Percentiles rank a stretch among this genome's conserved stretches.
phyloP scores from a whole-genome alignment of 768 basidiomycete genomes.

The Hemileccinum impolitum region DNA sequence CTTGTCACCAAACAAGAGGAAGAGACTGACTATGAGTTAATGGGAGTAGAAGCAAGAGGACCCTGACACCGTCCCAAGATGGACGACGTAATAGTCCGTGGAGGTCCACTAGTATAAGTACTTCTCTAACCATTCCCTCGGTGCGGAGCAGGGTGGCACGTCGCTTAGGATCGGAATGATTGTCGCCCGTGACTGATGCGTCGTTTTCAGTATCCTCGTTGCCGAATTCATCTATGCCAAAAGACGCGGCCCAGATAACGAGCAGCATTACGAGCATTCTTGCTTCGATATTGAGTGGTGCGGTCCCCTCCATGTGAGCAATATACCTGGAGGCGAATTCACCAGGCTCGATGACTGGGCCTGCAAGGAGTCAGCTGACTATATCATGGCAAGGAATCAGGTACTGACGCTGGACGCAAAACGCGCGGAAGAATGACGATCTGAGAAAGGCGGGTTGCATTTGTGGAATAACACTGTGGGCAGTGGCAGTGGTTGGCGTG shows the following conservation, averaged over 20 bases:
- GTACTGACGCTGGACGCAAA: conserved; percentile 76
- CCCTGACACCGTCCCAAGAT: conserved; percentile 83
- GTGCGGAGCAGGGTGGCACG: conserved; percentile 51
- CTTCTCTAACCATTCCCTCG: conserved; percentile 69
- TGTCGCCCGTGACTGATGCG: conserved; percentile 18
- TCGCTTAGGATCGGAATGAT: conserved; percentile 35
- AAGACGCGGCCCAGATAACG: conserved; percentile 86
- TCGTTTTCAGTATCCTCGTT: conserved; percentile 34
- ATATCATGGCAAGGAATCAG: background rate
- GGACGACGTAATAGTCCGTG: conserved; percentile 77
- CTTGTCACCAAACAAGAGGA: background rate
- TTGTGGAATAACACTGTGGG: conserved; percentile 57
- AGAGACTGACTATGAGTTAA: conserved; percentile 70
- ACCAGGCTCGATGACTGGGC: conserved; percentile 77
- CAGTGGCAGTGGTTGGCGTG: background rate
- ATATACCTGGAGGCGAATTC: conserved; percentile 77
- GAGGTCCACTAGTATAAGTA: conserved; percentile 77
- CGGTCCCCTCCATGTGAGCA: conserved; percentile 59
- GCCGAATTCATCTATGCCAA: conserved; percentile 79
- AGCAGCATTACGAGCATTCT: conserved; percentile 75
- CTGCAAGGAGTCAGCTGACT: conserved; percentile 38
- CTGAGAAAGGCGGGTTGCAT: conserved; percentile 77
- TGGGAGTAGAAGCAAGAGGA: conserved; percentile 74
- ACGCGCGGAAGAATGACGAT: conserved; percentile 82
- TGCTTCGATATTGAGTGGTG: conserved; percentile 66